These are phyloP conservation scores for Papiliotrema terrestris DNA, from an alignment of 1,284 basidiomycete species.

Conservation along the genomic window DNA sequence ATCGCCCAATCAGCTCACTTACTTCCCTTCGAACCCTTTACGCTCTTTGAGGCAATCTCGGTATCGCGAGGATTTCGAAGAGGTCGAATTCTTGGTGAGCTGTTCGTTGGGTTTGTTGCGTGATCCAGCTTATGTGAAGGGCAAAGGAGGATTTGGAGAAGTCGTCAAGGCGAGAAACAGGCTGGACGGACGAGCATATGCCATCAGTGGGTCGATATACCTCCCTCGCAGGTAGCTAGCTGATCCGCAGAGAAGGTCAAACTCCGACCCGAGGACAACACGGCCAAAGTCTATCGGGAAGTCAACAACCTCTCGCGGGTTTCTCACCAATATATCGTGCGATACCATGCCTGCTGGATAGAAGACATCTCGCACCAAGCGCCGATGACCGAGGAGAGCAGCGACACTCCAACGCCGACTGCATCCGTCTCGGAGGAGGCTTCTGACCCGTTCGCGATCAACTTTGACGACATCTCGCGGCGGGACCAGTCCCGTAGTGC, in stretches of 20 bases:
- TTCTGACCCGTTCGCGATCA: conserved; percentile 37
- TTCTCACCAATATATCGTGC: conserved; percentile 84
- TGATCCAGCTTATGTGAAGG: conserved; percentile 52
- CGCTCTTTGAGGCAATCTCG: conserved; percentile 30
- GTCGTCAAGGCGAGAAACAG: conserved; percentile 91
- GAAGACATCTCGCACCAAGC: conserved; percentile 36
- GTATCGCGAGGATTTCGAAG: conserved; percentile 48
- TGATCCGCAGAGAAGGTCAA: conserved; percentile 74
- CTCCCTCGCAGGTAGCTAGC: not conserved
- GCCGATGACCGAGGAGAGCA: conserved; percentile 10
- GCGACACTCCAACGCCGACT: conserved; percentile 3
- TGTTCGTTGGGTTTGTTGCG: not conserved
- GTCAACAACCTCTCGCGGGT: conserved; percentile 83
- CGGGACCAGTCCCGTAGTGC: conserved; percentile 39
- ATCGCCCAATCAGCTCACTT: conserved; percentile 22
- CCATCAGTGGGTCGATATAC: conserved; percentile 35
- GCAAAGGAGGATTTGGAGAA: conserved; percentile 87
- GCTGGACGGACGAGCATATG: conserved; percentile 51
- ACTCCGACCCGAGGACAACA: conserved; percentile 71
- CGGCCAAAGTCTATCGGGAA: conserved; percentile 84
- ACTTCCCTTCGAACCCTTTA: conserved; percentile 19
- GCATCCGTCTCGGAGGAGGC: conserved; percentile 1
- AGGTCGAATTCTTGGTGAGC: conserved; percentile 47
- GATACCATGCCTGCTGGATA: conserved; percentile 58
- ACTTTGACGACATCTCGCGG: conserved; percentile 41